Percentiles rank a stretch among this genome's conserved stretches.
Evolutionary conservation across 1,284 basidiomycete genomes (phyloP).

Genomic region (Tilletia caries): DNA sequence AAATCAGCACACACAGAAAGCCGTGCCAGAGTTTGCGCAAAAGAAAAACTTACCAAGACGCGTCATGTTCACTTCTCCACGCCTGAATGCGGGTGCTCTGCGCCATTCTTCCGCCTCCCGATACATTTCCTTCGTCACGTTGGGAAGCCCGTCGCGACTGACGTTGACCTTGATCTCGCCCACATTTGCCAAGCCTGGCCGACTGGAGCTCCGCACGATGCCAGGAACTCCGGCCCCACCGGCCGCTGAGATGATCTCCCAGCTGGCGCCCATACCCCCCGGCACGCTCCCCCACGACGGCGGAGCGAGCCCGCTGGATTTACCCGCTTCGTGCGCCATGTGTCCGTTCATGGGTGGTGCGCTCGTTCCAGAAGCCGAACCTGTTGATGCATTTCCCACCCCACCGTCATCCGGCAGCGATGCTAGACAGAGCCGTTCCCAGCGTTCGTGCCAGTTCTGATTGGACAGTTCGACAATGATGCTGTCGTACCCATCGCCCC

Average conservation of each 20-base stretch:
- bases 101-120: conserved; percentile 84
- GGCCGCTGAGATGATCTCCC: conserved; percentile 22
- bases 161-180: conserved; percentile 13
- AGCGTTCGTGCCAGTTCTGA: conserved; percentile 77
- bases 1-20: background rate
- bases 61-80: conserved; percentile 83
- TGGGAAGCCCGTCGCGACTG: background rate
- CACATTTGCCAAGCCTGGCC: conserved; percentile 23
- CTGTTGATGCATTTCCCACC: background rate
- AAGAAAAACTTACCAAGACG: conserved; percentile 52
- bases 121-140: conserved; percentile 57
- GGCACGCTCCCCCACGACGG: background rate
- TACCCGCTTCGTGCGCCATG: conserved; percentile 3
- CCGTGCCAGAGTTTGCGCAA: background rate
- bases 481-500: conserved; percentile 58
- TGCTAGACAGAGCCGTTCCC: conserved; percentile 79
- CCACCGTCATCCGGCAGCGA: conserved; percentile 1
- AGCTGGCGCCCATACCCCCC: conserved; percentile 26
- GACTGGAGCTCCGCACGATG: conserved; percentile 16
- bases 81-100: conserved; percentile 70
- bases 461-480: conserved; percentile 84
- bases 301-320: background rate
- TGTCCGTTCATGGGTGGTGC: conserved; percentile 14
- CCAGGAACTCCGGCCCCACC: conserved; percentile 13
- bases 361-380: background rate